phyloP scores from a whole-genome alignment of 2,329 filamentous ascomycete genomes.

The Fusarium dlaminii region DNA sequence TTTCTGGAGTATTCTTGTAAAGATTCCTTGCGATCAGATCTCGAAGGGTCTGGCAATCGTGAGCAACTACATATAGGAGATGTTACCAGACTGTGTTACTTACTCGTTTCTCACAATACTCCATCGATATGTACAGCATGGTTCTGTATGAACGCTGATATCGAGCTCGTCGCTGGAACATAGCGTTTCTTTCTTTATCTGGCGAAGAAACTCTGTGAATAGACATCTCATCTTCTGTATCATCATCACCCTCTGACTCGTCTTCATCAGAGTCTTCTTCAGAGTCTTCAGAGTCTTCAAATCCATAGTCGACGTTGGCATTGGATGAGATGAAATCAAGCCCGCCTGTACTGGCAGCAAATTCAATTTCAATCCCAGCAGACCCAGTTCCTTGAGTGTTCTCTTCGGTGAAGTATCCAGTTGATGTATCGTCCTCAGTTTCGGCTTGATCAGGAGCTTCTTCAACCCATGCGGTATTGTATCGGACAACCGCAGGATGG shows the following conservation, averaged over 20 bases:
- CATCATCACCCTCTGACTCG: slow-evolving; percentile 58
- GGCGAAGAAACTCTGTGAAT: slow-evolving; percentile 44
- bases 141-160: slow-evolving; percentile 69
- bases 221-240: slow-evolving; percentile 48
- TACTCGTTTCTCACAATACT: slow-evolving; percentile 92
- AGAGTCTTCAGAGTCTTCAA: slow-evolving; percentile 54
- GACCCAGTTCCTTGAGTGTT: slow-evolving; percentile 52
- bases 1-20: slow-evolving; percentile 77
- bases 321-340: slow-evolving; percentile 94
- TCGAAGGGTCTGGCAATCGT: slow-evolving; percentile 71
- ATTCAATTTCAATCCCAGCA: slow-evolving; percentile 60
- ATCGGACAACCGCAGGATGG: slow-evolving; percentile 86
- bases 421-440: slow-evolving; percentile 66
- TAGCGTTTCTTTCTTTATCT: slow-evolving; percentile 44
- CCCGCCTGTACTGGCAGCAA: slow-evolving; percentile 78
- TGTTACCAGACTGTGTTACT: slow-evolving; percentile 39
- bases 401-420: slow-evolving; percentile 56
- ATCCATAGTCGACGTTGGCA: slow-evolving; percentile 81
- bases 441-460: slow-evolving; percentile 65
- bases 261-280: slow-evolving; percentile 58
- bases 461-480: slow-evolving; percentile 96
- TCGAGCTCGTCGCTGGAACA: slow-evolving; percentile 46
- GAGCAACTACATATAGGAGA: neutral
- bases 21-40: slow-evolving; percentile 85
- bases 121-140: slow-evolving; percentile 97